Evolutionary conservation across 2,329 filamentous ascomycete genomes (phyloP).

Genomic region (Claviceps maximensis): DNA sequence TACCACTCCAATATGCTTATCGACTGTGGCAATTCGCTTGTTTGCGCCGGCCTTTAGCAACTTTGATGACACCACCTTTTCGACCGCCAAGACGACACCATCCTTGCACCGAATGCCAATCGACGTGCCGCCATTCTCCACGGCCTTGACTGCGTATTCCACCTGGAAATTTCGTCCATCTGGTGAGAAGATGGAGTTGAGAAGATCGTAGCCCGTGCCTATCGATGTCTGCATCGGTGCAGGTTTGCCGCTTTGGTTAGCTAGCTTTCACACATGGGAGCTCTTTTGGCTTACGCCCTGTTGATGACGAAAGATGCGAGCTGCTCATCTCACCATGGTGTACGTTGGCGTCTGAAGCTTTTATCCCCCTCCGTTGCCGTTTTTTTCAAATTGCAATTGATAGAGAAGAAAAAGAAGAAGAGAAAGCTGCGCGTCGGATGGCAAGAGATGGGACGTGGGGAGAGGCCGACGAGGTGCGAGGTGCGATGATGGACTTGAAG

Average conservation of each 20-base stretch:
- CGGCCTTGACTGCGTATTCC: slow-evolving; percentile 97
- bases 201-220: slow-evolving; percentile 98
- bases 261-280: slow-evolving; percentile 1
- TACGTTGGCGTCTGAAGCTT: slow-evolving; percentile 1
- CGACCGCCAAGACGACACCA: slow-evolving; percentile 86
- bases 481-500: slow-evolving; percentile 13
- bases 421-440: background rate
- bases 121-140: slow-evolving; percentile 93
- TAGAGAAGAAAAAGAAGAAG: background rate
- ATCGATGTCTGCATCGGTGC: slow-evolving; percentile 71
- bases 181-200: slow-evolving; percentile 98
- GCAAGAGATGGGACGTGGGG: background rate
- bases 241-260: background rate
- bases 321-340: slow-evolving; percentile 12
- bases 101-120: slow-evolving; percentile 96
- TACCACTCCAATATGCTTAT: slow-evolving; percentile 88
- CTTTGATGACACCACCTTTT: slow-evolving; percentile 94
- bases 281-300: background rate
- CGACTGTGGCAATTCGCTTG: slow-evolving; percentile 91
- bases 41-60: slow-evolving; percentile 90
- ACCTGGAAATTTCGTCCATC: slow-evolving; percentile 99
- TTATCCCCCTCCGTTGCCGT: background rate
- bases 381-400: background rate
- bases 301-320: background rate
- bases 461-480: background rate